These are phyloP conservation scores for Wickerhamomyces ciferrii DNA, from an alignment of 805 yeast species.

Conservation along the genomic window DNA sequence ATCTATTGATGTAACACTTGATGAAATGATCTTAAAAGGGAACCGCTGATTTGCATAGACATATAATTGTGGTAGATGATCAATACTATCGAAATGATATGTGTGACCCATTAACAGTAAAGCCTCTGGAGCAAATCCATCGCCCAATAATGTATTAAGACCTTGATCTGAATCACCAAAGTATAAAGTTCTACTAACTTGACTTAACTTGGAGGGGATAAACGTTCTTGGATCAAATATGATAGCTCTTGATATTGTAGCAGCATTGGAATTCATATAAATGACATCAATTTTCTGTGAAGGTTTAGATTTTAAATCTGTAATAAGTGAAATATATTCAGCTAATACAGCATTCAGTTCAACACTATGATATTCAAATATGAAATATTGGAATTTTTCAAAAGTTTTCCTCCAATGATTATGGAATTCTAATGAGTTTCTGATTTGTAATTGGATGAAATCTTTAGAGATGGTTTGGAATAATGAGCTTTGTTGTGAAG, in stretches of 20 bases:
- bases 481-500: slow-evolving; percentile 2
- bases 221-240: not conserved
- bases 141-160: not conserved
- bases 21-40: slow-evolving; percentile 14
- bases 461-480: slow-evolving; percentile 9
- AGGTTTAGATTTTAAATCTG: not conserved
- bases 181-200: not conserved
- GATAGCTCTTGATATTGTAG: not conserved
- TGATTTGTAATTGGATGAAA: slow-evolving; percentile 2
- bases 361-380: not conserved
- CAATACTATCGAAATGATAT: slow-evolving; percentile 10
- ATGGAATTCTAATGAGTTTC: not conserved
- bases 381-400: not conserved
- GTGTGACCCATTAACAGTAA: slow-evolving; percentile 12
- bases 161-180: not conserved
- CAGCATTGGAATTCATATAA: not conserved
- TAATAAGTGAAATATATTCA: not conserved
- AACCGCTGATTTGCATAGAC: slow-evolving; percentile 8
- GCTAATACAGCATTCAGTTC: not conserved
- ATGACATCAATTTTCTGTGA: not conserved
- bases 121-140: not conserved
- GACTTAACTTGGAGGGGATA: not conserved
- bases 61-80: slow-evolving; percentile 12
- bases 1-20: slow-evolving; percentile 5
- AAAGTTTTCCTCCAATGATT: not conserved